Conservation (phyloP, 2,329 filamentous ascomycete species). For the Didymella pinodella region DNA sequence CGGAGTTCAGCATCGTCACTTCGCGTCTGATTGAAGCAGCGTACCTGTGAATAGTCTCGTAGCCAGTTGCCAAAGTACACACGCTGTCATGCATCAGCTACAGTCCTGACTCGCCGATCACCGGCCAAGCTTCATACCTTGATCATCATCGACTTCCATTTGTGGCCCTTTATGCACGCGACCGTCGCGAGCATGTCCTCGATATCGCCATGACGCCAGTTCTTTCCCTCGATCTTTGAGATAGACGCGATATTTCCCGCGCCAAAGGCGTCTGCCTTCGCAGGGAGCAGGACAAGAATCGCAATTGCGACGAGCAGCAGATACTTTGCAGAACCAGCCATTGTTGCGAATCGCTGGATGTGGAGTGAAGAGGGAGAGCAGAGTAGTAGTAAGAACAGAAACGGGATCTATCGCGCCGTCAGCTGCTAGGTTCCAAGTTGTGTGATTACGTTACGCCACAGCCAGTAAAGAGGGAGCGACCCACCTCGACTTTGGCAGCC, state of each 20-base stretch:
- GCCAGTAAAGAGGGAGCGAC: conserved; percentile 9
- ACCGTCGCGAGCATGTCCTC: conserved; percentile 61
- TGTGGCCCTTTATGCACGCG: conserved; percentile 54
- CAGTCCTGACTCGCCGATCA: conserved; percentile 4
- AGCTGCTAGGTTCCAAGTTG: conserved; percentile 16
- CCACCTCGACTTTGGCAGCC: conserved; percentile 8
- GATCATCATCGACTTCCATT: conserved; percentile 57
- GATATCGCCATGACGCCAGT: conserved; percentile 63
- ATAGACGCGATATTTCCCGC: conserved; percentile 57
- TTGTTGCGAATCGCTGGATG: conserved; percentile 26
- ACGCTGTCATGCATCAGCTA: conserved; percentile 40
- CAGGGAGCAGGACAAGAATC: conserved; percentile 48
- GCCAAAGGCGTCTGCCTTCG: conserved; percentile 54
- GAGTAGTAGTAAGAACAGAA: conserved; percentile 13
- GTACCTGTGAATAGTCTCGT: conserved; percentile 63
- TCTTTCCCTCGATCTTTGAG: conserved; percentile 55
- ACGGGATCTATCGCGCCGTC: conserved; percentile 16
- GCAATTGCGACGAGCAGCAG: conserved; percentile 48
- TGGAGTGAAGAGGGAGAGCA: conserved; percentile 15
- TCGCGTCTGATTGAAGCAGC: conserved; percentile 39
- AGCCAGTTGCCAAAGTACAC: conserved; percentile 57
- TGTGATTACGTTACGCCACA: conserved; percentile 21
- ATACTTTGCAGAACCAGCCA: conserved; percentile 47
- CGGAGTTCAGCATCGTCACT: conserved; percentile 49
- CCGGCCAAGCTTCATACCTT: conserved; percentile 37